These are phyloP conservation scores for Sistotremastrum suecicum DNA, from an alignment of 768 basidiomycete species.

Conservation along the genomic window DNA sequence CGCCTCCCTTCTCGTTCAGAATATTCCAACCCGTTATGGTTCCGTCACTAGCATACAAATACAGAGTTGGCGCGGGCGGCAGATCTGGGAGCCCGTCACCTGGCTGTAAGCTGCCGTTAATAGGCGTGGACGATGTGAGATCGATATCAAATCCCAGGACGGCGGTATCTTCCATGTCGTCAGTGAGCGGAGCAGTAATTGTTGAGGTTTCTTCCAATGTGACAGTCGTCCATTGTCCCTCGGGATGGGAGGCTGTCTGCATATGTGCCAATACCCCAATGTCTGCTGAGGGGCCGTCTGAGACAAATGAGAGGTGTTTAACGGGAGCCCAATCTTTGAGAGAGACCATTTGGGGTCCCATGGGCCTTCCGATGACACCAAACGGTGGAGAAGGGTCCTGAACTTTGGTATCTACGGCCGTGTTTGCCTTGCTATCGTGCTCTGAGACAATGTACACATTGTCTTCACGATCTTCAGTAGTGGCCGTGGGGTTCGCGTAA, in stretches of 20 bases:
- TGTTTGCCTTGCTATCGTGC: conserved; percentile 27
- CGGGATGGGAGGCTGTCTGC: conserved; percentile 8
- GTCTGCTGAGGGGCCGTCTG: conserved; percentile 37
- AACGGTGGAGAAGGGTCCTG: conserved; percentile 28
- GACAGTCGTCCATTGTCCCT: conserved; percentile 30
- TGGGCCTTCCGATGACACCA: conserved; percentile 27
- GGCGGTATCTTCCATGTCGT: conserved; percentile 55
- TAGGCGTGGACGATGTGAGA: conserved; percentile 34
- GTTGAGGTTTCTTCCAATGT: conserved; percentile 35
- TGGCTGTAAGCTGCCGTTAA: conserved; percentile 23
- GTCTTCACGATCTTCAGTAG: conserved; percentile 26
- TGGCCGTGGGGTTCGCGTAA: conserved; percentile 35
- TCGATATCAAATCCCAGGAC: conserved; percentile 53
- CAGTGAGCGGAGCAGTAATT: conserved; percentile 52
- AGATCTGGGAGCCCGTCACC: conserved; percentile 21
- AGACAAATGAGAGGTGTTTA: conserved; percentile 27
- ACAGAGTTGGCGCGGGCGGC: conserved; percentile 45
- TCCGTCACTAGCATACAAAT: conserved; percentile 67
- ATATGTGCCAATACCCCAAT: conserved; percentile 30
- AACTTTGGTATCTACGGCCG: conserved; percentile 24
- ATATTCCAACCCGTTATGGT: conserved; percentile 63
- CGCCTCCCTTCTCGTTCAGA: conserved; percentile 35
- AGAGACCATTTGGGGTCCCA: conserved; percentile 25
- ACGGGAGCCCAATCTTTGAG: conserved; percentile 32
- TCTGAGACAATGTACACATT: conserved; percentile 25